These are phyloP conservation scores for Aspergillus sp. DNA, from an alignment of 2,329 filamentous ascomycete genomes.

Conservation along the genomic window DNA sequence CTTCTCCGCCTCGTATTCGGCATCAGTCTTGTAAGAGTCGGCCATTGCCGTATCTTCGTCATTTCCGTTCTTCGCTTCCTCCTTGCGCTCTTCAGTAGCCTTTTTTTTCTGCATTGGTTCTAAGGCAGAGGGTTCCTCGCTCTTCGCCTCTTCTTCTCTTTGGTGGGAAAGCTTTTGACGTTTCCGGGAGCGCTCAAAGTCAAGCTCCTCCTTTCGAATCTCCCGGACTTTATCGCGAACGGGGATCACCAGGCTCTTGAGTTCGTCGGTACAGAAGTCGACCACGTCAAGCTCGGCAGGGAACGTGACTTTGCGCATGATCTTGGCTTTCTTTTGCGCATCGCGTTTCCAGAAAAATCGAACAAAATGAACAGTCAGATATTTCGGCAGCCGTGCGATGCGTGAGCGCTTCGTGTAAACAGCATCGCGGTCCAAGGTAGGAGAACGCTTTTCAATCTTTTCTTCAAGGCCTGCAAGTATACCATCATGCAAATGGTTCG, in stretches of 20 bases:
- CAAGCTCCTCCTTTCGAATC: constrained; percentile 90
- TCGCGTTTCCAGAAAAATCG: constrained; percentile 98
- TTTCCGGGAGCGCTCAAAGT: constrained; percentile 88
- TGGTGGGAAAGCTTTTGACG: constrained; percentile 73
- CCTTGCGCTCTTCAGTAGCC: constrained; percentile 51
- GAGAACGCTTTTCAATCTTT: constrained; percentile 86
- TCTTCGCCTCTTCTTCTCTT: constrained; percentile 53
- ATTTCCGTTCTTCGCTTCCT: constrained; percentile 51
- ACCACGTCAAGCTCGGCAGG: constrained; percentile 88
- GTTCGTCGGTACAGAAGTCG: constrained; percentile 91
- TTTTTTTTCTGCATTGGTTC: constrained; percentile 52
- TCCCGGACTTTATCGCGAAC: constrained; percentile 97
- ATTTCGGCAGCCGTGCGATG: constrained; percentile 88
- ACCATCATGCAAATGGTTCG: constrained; percentile 88
- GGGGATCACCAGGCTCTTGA: constrained; percentile 78
- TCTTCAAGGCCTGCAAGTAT: constrained; percentile 79
- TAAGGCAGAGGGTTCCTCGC: constrained; percentile 32
- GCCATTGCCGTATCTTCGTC: constrained; percentile 73
- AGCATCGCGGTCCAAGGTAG: constrained; percentile 73
- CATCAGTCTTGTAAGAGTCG: constrained; percentile 85
- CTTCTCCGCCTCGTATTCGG: constrained; percentile 84
- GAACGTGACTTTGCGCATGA: constrained; percentile 98
- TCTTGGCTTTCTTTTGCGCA: constrained; percentile 97
- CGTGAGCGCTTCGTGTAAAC: constrained; percentile 87
- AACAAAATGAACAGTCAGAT: constrained; percentile 94